These are phyloP conservation scores for Chernovozyma aurita DNA, from an alignment of 1,139 yeast species.

Conservation along the genomic window DNA sequence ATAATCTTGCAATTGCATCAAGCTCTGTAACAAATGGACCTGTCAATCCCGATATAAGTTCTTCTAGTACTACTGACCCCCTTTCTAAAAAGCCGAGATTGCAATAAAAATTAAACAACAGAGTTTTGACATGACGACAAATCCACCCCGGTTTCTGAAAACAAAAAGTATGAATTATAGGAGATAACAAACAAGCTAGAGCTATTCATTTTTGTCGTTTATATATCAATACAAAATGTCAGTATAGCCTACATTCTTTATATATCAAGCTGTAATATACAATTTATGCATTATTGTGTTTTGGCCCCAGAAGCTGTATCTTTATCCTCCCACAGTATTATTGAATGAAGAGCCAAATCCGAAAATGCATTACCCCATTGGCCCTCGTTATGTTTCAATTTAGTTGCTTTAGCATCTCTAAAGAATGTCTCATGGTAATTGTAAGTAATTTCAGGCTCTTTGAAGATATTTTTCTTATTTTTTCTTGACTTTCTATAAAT, in stretches of 20 bases:
- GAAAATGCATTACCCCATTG: slow-evolving; percentile 53
- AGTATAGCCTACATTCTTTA: too few species aligned
- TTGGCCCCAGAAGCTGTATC: too few species aligned
- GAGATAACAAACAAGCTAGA: too few species aligned
- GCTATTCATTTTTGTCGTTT: too few species aligned
- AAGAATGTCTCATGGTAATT: slow-evolving; percentile 29
- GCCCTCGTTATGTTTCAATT: slow-evolving; percentile 23
- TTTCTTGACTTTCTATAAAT: slow-evolving; percentile 25
- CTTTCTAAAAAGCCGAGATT: not conserved
- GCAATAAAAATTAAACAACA: not conserved
- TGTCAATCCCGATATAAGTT: not conserved
- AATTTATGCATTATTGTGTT: too few species aligned
- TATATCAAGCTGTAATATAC: too few species aligned
- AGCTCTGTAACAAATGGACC: not conserved
- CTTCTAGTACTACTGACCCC: not conserved
- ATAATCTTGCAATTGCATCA: not conserved
- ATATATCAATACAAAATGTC: too few species aligned
- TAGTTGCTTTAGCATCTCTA: slow-evolving; percentile 12
- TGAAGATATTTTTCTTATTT: slow-evolving; percentile 18
- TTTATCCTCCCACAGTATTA: too few species aligned
- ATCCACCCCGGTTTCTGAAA: not conserved
- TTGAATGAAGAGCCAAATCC: slow-evolving; percentile 43
- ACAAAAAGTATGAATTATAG: too few species aligned
- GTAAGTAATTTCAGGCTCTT: slow-evolving; percentile 36
- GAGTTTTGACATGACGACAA: too few species aligned